These are phyloP conservation scores for Podila epigama DNA, from an alignment of 192 early-diverging fungal genomes.

Conservation along the genomic window DNA sequence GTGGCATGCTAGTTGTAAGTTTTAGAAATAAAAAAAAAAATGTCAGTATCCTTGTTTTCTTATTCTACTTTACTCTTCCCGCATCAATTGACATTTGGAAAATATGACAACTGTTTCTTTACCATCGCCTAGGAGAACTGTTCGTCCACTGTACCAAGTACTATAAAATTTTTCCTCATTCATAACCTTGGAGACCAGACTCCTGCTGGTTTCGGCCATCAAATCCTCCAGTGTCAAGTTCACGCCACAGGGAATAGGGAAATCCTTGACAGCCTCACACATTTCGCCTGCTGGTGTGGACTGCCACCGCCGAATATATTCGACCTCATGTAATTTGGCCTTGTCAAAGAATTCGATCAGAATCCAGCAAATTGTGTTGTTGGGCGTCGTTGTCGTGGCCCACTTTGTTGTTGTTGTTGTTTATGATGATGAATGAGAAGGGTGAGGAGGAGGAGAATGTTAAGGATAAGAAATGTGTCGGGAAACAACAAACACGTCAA, in stretches of 20 bases:
- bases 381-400: neutral
- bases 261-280: neutral
- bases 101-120: no score
- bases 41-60: no score
- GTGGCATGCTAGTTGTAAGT: neutral
- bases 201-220: neutral
- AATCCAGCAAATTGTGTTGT: neutral
- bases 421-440: neutral
- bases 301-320: neutral
- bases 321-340: neutral
- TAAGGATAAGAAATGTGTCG: neutral
- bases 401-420: no score
- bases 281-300: neutral
- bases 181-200: neutral
- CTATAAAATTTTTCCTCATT: neutral
- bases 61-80: no score
- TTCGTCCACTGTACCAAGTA: neutral
- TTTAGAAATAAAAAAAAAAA: neutral
- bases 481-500: neutral
- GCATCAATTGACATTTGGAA: no score
- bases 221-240: neutral
- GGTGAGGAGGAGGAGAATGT: neutral
- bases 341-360: neutral
- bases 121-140: neutral
- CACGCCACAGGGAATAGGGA: neutral